phyloP scores from a whole-genome alignment of 192 early-diverging fungal species.

The Cetraspora pellucida region DNA sequence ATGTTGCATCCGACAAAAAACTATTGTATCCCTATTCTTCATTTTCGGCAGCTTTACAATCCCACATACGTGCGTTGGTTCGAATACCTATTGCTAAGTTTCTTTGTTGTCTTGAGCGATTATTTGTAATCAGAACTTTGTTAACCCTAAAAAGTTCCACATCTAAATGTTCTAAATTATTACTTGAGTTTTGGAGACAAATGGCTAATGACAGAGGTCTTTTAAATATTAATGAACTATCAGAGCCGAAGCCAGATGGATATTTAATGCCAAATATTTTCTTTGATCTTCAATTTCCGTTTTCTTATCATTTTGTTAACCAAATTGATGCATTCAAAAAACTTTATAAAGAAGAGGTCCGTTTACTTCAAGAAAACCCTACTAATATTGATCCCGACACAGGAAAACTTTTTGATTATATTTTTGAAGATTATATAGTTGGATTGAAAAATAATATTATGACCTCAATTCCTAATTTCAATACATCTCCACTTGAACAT shows the following conservation, averaged over 20 bases:
- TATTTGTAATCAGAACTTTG: conserved; percentile 19
- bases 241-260: conserved; percentile 27
- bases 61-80: conserved; percentile 23
- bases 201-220: conserved; percentile 16
- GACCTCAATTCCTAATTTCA: neutral
- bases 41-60: conserved; percentile 21
- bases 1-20: conserved; percentile 23
- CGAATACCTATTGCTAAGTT: conserved; percentile 27
- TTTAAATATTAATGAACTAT: conserved; percentile 6
- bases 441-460: conserved; percentile 3
- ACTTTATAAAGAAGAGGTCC: conserved; percentile 21
- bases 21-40: conserved; percentile 17
- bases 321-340: conserved; percentile 18
- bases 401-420: neutral
- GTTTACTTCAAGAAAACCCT: neutral
- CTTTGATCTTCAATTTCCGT: conserved; percentile 29
- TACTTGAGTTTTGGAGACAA: conserved; percentile 28
- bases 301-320: conserved; percentile 29
- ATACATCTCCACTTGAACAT: neutral
- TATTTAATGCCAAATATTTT: neutral
- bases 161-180: neutral
- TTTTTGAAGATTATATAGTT: neutral
- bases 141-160: neutral
- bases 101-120: conserved; percentile 14
- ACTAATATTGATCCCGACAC: conserved; percentile 5